These are phyloP conservation scores for Ottelia alismoides DNA, from an alignment of 106 monocot genomes.

Conservation along the genomic window DNA sequence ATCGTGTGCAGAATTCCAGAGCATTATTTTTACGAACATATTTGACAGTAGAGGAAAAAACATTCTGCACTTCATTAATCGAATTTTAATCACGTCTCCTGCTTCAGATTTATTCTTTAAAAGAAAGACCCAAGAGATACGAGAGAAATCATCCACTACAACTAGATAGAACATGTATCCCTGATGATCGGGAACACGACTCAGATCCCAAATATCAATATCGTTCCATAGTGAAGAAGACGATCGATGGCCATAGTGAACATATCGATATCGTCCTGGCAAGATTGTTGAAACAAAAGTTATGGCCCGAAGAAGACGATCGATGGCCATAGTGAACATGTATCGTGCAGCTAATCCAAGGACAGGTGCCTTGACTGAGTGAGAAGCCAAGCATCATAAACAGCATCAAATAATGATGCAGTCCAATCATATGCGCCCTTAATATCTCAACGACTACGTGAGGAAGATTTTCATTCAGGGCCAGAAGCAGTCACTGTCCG, in stretches of 20 bases:
- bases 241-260: constrained; percentile 36
- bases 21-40: too few relatives aligned
- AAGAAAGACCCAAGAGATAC: too few relatives aligned
- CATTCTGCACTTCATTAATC: too few relatives aligned
- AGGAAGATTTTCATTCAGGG: constrained; percentile 87
- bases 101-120: too few relatives aligned
- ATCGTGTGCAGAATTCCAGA: too few relatives aligned
- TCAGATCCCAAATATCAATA: too few relatives aligned
- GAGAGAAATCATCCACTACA: constrained; percentile 80
- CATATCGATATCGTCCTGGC: constrained; percentile 94
- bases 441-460: constrained; percentile 41
- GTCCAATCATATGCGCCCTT: constrained; percentile 69
- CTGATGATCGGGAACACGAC: too few relatives aligned
- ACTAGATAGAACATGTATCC: constrained; percentile 92
- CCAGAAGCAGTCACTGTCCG: constrained; percentile 87
- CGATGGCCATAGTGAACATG: constrained; percentile 96
- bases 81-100: too few relatives aligned
- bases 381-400: constrained; percentile 95
- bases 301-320: constrained; percentile 69
- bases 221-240: too few relatives aligned
- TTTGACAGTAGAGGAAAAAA: too few relatives aligned
- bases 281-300: constrained; percentile 94
- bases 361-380: constrained; percentile 78
- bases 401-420: constrained; percentile 91
- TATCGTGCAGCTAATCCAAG: constrained; percentile 87